A percentile compares a stretch with the other conserved stretches of the same genome.
These are phyloP conservation scores for Aspergillus leporis DNA, from an alignment of 495 filamentous ascomycete species.

Conservation along the genomic window DNA sequence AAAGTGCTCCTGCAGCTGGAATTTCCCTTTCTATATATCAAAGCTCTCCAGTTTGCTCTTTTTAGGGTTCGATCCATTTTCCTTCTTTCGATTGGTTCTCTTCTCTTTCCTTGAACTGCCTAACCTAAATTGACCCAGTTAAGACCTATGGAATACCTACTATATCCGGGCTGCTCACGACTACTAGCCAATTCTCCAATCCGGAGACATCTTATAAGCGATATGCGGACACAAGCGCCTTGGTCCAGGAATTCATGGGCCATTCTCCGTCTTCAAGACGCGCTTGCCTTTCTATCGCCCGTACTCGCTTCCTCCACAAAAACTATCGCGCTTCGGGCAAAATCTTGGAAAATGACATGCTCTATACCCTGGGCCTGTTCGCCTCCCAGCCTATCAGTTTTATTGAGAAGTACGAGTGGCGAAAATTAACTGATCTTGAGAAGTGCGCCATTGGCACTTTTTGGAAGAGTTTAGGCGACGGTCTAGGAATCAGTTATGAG, in stretches of 20 bases:
- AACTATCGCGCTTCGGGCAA: slow-evolving; percentile 58
- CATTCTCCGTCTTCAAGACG: slow-evolving; percentile 50
- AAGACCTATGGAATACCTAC: slow-evolving; percentile 68
- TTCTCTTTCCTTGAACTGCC: neutral
- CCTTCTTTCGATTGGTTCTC: neutral
- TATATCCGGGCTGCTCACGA: slow-evolving; percentile 57
- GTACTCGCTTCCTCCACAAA: slow-evolving; percentile 68
- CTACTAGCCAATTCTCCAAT: slow-evolving; percentile 59
- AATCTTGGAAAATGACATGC: slow-evolving; percentile 64
- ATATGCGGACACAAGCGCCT: slow-evolving; percentile 61
- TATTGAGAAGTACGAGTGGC: slow-evolving; percentile 63
- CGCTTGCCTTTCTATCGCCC: slow-evolving; percentile 52
- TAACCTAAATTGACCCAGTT: neutral
- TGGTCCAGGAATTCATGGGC: slow-evolving; percentile 57
- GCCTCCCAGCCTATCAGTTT: slow-evolving; percentile 59
- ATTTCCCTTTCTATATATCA: slow-evolving; percentile 57
- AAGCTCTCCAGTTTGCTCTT: slow-evolving; percentile 63
- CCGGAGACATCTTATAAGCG: slow-evolving; percentile 56
- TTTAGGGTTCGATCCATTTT: slow-evolving; percentile 48
- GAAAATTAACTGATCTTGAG: slow-evolving; percentile 60
- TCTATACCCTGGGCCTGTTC: slow-evolving; percentile 68
- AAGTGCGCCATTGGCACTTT: slow-evolving; percentile 64
- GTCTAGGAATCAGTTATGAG: slow-evolving; percentile 58
- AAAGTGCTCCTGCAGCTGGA: slow-evolving; percentile 49
- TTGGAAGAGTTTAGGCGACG: slow-evolving; percentile 66